Conservation (phyloP, 139 green algal species). For the Nannochloris sp. region DNA sequence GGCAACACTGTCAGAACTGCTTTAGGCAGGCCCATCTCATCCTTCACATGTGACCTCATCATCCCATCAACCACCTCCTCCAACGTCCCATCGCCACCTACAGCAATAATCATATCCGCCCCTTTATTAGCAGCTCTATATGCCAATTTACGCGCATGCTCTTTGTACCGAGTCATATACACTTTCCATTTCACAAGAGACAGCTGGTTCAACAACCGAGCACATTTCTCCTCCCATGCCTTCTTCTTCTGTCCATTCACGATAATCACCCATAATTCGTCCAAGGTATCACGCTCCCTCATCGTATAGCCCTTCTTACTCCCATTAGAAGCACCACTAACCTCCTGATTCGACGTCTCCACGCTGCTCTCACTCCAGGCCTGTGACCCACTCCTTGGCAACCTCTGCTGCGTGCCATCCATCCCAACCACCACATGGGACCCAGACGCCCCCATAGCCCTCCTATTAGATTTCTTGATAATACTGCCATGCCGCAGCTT, state of each 20-base stretch:
- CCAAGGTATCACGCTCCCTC: neutral
- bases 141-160: neutral
- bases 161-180: slow-evolving; percentile 5
- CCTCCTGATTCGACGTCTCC: no score
- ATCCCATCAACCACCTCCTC: slow-evolving; percentile 11
- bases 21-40: neutral
- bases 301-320: neutral
- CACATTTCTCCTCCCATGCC: neutral
- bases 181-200: slow-evolving; percentile 6
- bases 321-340: neutral
- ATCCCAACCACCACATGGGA: no score
- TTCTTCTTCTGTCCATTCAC: slow-evolving; percentile 10
- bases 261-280: slow-evolving; percentile 8
- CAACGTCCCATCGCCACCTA: slow-evolving; percentile 9
- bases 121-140: slow-evolving; percentile 5
- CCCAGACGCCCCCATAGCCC: no score
- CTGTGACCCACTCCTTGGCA: no score
- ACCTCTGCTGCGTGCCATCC: no score
- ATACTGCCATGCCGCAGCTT: slow-evolving; percentile 1
- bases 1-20: slow-evolving; percentile 6
- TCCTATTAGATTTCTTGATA: neutral
- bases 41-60: slow-evolving; percentile 1
- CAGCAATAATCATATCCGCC: neutral
- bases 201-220: slow-evolving; percentile 7
- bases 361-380: no score